Evolutionary conservation across 108 stramenopile species (phyloP).

Genomic region (Fistulifera pelliculosa): DNA sequence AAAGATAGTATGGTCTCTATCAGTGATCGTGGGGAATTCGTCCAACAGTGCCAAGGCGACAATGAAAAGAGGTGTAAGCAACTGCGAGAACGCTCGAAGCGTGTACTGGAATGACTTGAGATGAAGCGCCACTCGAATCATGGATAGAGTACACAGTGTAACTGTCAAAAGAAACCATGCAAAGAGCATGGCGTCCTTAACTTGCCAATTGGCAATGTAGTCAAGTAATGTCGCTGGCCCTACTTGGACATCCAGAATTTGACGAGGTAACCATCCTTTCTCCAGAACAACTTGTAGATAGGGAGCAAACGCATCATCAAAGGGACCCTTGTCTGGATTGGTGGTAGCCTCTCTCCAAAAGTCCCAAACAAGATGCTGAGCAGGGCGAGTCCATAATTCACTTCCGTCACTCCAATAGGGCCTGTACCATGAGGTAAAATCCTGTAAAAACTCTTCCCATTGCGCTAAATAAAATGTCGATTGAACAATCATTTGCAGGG

Average conservation of each 20-base stretch:
- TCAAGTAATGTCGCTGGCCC: conserved; percentile 21
- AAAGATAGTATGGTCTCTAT: conserved; percentile 8
- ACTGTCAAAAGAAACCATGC: conserved; percentile 31
- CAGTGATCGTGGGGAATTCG: conserved; percentile 21
- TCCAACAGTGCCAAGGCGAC: conserved; percentile 10
- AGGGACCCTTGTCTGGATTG: conserved; percentile 6
- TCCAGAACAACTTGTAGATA: not conserved
- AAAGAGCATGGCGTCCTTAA: conserved; percentile 19
- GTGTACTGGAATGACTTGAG: conserved; percentile 8
- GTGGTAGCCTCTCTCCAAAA: too few relatives aligned
- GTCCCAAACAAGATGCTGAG: not conserved
- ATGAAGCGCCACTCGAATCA: conserved; percentile 29
- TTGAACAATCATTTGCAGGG: conserved; percentile 61
- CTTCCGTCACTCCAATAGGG: conserved; percentile 75
- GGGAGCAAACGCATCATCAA: not conserved
- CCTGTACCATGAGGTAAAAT: conserved; percentile 65
- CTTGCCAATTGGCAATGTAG: conserved; percentile 5
- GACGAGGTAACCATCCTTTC: conserved; percentile 5
- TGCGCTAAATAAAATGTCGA: conserved; percentile 88
- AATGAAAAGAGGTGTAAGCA: conserved; percentile 35
- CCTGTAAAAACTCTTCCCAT: conserved; percentile 94
- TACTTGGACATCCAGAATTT: conserved; percentile 10
- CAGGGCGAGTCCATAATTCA: conserved; percentile 11
- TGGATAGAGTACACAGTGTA: conserved; percentile 30
- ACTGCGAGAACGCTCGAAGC: conserved; percentile 45